Base-by-base conservation (phyloP, 108 stramenopile species). In the Chaetoceros muelleri region DNA sequence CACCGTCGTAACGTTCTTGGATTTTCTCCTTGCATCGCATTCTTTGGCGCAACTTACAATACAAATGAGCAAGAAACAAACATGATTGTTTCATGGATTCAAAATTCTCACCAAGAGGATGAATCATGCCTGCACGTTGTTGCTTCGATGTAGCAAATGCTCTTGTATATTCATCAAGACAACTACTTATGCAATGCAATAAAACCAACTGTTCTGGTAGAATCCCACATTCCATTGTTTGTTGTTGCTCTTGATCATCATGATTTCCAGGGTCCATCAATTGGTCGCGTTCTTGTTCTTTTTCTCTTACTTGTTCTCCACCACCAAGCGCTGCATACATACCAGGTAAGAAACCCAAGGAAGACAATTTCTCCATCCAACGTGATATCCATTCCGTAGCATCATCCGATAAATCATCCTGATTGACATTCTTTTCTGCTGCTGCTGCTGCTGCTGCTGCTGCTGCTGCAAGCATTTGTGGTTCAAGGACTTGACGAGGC, bases 351-450 rank as follows among this genome's bases (percentile, higher is more conserved):
- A 73, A 55, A 8, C 85, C 85, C 40, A 70, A 60, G 24, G 76
- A 60, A 18, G 66, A 64, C 28, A 85, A 50, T 30, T 75, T 64
- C 40, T 70, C 66, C 52, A 91, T 45, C 2, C 85, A 29, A 21
- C 79, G 53, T 26, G 74, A 61, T 44, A 87, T 82, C 90, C 90
- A 91, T 57, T 87, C 85, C 7, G 85, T 87, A 10, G 85, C 85
- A 31, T 60, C 66, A 71, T 91, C 90, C 34, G 75, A 70, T 16
- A 62, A 21, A 20, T 73, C 72, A 8, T 65, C 66, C 16, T 49
- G 13, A 7, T 49, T 5, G 13, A 16, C n/a, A 29, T 29, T 16
- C 8, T 30, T 26, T 27, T 51, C 28, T 26, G 53, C 57, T 55
- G 44, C 56, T 22, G 40, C 31, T 19, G 54, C 25, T 60, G 10